A percentile compares a stretch with the other conserved stretches of the same genome.
Conservation (phyloP, 2,329 filamentous ascomycete genomes). For the Neofusicoccum parvum region DNA sequence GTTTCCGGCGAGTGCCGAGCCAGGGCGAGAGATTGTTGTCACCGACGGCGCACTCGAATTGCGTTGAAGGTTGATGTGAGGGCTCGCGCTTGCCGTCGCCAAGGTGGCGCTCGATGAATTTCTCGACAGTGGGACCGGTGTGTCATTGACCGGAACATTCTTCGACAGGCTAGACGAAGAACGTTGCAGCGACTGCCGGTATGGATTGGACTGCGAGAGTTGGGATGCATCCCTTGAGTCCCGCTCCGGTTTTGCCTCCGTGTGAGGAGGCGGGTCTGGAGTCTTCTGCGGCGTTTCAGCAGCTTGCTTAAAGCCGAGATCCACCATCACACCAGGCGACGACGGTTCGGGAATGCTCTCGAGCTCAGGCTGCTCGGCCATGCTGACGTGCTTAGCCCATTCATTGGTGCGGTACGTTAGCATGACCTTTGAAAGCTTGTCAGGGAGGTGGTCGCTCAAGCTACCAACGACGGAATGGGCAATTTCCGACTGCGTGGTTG, state of each 20-base stretch:
- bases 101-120: slow-evolving; percentile 5
- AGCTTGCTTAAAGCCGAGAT: slow-evolving; percentile 50
- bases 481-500: slow-evolving; percentile 16
- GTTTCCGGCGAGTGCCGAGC: neutral
- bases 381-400: slow-evolving; percentile 87
- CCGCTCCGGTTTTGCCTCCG: slow-evolving; percentile 27
- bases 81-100: neutral
- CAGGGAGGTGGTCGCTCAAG: slow-evolving; percentile 60
- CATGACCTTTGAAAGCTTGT: slow-evolving; percentile 74
- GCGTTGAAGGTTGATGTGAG: slow-evolving; percentile 7
- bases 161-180: slow-evolving; percentile 27
- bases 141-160: slow-evolving; percentile 1
- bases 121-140: neutral
- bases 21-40: neutral
- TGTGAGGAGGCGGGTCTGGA: neutral
- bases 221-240: slow-evolving; percentile 27
- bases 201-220: slow-evolving; percentile 23
- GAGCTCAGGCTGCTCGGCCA: slow-evolving; percentile 71
- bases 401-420: slow-evolving; percentile 89
- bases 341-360: slow-evolving; percentile 59
- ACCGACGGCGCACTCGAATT: slow-evolving; percentile 3
- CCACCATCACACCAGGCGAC: slow-evolving; percentile 46
- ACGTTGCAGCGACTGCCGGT: slow-evolving; percentile 29
- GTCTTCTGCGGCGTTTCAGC: slow-evolving; percentile 40
- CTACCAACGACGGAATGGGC: slow-evolving; percentile 13